Base-by-base conservation (phyloP, 371 early-diverging fungal genomes). In the Synchytrium microbalum region DNA sequence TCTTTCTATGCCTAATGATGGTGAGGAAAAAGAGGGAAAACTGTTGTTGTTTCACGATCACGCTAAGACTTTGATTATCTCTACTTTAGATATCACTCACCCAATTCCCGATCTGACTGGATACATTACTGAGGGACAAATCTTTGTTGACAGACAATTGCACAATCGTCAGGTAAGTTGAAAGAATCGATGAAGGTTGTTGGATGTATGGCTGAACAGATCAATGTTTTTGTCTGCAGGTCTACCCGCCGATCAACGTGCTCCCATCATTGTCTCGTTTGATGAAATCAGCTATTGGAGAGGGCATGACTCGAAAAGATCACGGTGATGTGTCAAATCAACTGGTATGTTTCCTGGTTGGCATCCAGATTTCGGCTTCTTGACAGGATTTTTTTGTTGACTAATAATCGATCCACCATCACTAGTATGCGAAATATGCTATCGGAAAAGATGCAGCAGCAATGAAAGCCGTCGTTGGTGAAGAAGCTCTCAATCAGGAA, bases 71-170 rank as follows among this genome's bases (percentile, higher is more conserved):
- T 16, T 54, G 33, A 27, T n/a, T n/a, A n/a, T 52, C 58, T 16
- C 28, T 29, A 23, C 23, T n/a, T 70, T 51, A 91, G 95, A 99
- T 85, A 99, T 99, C 69, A 99, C 99, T 46, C 99, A 99, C 76
- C 99, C 99, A 62, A 99, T 99, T 76, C 99, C 99, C n/a, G 99
- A 99, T 87, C 86, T 99, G 76, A 99, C 99, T 46, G 99, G 99
- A 59, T 99, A 98, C 79, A 99, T 99, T 79, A 99, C 99, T 31
- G 99, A 99, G 81, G 99, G 99, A 31, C 99, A 99, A 81, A 98
- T 99, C 73, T 99, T 95, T 77, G 88, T 99, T 61, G 99, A 99
- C 82, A 92, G 99, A 73, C 96, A 98, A 78, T 83, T 99, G 64
- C 86, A 99, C 80, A 99, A 99, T 83, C 92, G 98, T 69, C 99